These are phyloP conservation scores for Thuidium tamariscinum DNA, from an alignment of 225 moss, liverwort and hornwort species.

Conservation along the genomic window DNA sequence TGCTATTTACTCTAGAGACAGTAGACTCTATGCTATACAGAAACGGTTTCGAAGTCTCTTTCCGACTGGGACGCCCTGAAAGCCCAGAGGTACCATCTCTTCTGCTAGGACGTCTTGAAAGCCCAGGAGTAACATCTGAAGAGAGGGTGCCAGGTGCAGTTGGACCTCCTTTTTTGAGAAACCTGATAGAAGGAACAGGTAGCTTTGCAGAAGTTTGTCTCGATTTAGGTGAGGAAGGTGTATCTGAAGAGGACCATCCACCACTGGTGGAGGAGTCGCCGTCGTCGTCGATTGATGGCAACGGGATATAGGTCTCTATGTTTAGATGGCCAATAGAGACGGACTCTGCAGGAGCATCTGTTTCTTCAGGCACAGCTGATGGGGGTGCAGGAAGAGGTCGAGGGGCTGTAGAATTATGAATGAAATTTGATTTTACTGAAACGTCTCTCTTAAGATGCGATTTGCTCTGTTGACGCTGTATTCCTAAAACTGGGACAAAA, in stretches of 20 bases:
- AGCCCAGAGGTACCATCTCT: conserved; percentile 14
- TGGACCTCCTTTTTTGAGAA: conserved; percentile 2
- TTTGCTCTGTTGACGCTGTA: conserved; percentile 19
- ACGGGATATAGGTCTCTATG: conserved; percentile 24
- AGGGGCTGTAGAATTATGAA: conserved; percentile 33
- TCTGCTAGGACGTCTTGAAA: conserved; percentile 13
- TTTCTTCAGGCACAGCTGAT: conserved; percentile 7
- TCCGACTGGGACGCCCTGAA: conserved; percentile 8
- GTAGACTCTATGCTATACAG: conserved; percentile 18
- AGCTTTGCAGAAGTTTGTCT: conserved; percentile 7
- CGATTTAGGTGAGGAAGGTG: conserved; percentile 19
- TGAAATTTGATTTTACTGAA: conserved; percentile 35
- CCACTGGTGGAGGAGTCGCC: conserved; percentile 37
- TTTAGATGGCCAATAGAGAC: conserved; percentile 21
- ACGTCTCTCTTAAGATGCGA: conserved; percentile 13
- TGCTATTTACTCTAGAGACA: conserved; percentile 5
- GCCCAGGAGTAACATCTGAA: background rate
- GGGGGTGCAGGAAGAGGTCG: conserved; percentile 43
- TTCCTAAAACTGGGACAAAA: conserved; percentile 39
- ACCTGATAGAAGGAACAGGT: conserved; percentile 20
- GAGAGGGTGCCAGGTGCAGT: background rate
- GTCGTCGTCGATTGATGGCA: conserved; percentile 20
- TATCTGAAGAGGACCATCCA: conserved; percentile 43
- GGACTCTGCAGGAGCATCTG: conserved; percentile 6
- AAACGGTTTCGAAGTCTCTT: conserved; percentile 11